A percentile compares a stretch with the other conserved stretches of the same genome.
Conservation (phyloP, 2,329 filamentous ascomycete genomes). For the Pseudonectria buxi region DNA sequence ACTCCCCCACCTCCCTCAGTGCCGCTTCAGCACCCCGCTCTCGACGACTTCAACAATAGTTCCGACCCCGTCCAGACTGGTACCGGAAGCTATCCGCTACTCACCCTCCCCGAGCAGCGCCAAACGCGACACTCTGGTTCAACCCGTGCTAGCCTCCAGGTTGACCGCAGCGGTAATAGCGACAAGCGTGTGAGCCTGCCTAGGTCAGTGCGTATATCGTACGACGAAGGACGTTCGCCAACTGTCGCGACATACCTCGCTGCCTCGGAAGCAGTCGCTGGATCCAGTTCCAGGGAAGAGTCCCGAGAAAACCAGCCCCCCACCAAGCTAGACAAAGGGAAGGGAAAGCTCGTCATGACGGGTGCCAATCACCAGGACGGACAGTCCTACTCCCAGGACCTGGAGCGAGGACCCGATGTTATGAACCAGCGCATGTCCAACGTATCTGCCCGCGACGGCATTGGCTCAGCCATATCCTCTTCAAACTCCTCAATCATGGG, state of each 20-base stretch:
- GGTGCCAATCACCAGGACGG: conserved; percentile 27
- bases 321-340: conserved; percentile 41
- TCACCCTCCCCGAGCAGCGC: conserved; percentile 44
- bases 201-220: conserved; percentile 45
- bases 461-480: conserved; percentile 50
- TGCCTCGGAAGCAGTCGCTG: conserved; percentile 8
- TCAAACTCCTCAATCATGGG: conserved; percentile 56
- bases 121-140: conserved; percentile 38
- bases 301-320: conserved; percentile 8
- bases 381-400: conserved; percentile 41
- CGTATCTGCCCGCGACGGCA: conserved; percentile 42
- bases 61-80: conserved; percentile 32
- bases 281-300: conserved; percentile 8
- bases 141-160: conserved; percentile 42
- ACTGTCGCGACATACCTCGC: conserved; percentile 23
- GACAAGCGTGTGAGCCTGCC: conserved; percentile 48
- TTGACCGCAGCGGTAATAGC: conserved; percentile 39
- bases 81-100: conserved; percentile 43
- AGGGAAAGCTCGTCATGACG: conserved; percentile 43
- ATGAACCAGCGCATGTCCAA: conserved; percentile 40
- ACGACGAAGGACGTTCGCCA: conserved; percentile 41
- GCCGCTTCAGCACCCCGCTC: conserved; percentile 40
- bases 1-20: conserved; percentile 47
- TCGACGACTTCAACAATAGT: conserved; percentile 31
- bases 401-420: conserved; percentile 47